Base-by-base conservation (phyloP, 306 rosid species). In the Quercus robur region DNA sequence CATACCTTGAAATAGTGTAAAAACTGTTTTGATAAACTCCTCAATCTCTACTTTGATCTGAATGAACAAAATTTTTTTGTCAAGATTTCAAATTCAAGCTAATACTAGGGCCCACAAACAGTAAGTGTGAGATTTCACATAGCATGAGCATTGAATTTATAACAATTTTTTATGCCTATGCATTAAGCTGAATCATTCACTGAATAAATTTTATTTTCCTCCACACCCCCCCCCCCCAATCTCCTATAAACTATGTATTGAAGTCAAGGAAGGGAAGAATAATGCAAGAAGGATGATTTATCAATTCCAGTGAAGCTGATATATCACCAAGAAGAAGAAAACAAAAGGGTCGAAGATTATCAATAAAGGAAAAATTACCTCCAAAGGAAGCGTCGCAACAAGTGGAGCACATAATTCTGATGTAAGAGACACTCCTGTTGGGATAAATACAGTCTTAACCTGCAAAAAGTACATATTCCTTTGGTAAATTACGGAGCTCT, bases 351-450 rank as follows among this genome's bases (percentile, higher is more conserved):
- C 38, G 61, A 66, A 59, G n/a, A 70, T 7, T 41, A 71, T 41
- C 8, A 33, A 66, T 25, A 59, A 51, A 28, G 57, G 11, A 21
- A 41, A 81, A 81, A 25, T 87, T 91, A 92, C 97, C 97, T 92
- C 99, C 83, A 91, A 82, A 73, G 97, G 97, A 90, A 94, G 99
- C 81, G 94, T 94, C 75, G 92, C 97, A 74, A 94, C 89, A 62
- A 94, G 94, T 49, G 97, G 97, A 51, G 98, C 98, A 81, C 89
- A 74, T 23, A 71, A 77, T 88, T 94, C 95, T 19, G 97, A 74
- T 11, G 98, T 84, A 25, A 94, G 28, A 81, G 97, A 51, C 64
- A 70, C 77, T 80, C 95, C 97, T 0, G 98, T 94, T 70, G 97
- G 97, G 72, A 94, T 84, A 83, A 87, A 94, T 63, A 85, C 81